phyloP scores from a whole-genome alignment of 140 eudicot genomes.

The Cichorium intybus region DNA sequence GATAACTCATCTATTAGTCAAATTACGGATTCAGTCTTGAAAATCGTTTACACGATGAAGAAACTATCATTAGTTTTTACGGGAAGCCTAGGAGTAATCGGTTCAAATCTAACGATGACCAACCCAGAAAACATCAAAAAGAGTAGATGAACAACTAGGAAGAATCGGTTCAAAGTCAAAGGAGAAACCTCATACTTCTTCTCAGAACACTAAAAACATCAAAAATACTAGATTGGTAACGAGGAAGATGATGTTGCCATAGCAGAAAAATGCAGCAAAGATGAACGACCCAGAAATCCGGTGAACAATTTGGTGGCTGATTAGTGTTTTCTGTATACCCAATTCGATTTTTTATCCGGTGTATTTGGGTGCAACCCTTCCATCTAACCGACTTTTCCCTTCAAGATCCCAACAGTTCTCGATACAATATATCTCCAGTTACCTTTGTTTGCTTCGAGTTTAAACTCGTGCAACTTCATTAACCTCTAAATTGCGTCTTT shows the following conservation, averaged over 20 bases:
- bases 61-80: slow-evolving; percentile 24
- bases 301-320: slow-evolving; percentile 17
- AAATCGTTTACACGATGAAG: slow-evolving; percentile 25
- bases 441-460: too few species aligned
- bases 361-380: too few species aligned
- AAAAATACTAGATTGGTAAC: slow-evolving; percentile 58
- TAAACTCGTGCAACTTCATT: too few species aligned
- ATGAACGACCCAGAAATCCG: slow-evolving; percentile 13
- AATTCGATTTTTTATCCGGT: too few species aligned
- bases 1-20: slow-evolving; percentile 25
- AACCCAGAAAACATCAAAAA: too few species aligned
- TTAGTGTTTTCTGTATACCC: too few species aligned
- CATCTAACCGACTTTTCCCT: too few species aligned
- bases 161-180: slow-evolving; percentile 23
- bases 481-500: too few species aligned
- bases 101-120: not conserved
- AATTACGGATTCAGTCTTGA: slow-evolving; percentile 30
- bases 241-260: slow-evolving; percentile 20
- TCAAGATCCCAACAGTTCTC: too few species aligned
- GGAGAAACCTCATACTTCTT: slow-evolving; percentile 26
- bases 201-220: slow-evolving; percentile 24
- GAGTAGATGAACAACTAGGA: too few species aligned
- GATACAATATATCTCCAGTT: too few species aligned
- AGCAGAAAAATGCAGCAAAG: slow-evolving; percentile 26
- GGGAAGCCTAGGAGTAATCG: slow-evolving; percentile 21